Evolutionary conservation across 257 asterid genomes (phyloP), one percentile per base, ranked within the genome.

Genomic region (Plectranthus barbatus): DNA sequence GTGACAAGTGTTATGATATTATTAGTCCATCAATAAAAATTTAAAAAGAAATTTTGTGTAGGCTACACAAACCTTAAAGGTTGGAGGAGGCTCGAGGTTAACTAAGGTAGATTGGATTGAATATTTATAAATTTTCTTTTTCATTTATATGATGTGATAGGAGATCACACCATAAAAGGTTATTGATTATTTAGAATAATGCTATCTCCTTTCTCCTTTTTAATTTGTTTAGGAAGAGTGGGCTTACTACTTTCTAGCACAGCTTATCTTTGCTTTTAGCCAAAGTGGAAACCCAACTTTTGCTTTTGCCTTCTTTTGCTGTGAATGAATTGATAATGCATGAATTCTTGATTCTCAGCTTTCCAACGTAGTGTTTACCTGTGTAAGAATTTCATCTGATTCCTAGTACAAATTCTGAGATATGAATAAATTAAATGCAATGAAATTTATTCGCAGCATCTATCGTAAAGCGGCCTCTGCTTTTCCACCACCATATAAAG

Each of bases 251-350:
- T 80, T 75, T 80, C 67, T 69, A 37, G 79, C 90, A 72, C 81
- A 64, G 73, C 70, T 64, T 80, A 68, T 77, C 75, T 21, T 75
- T 64, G 51, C 76, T 78, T 72, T 74, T 73, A 36, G 69, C 18
- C 78, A 75, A 71, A 66, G 79, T 51, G 64, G 74, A 72, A 73
- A 58, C 34, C 47, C 19, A 60, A 60, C 77, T 77, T 78, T 80
- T 72, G 75, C 79, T 74, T 37, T 80, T 75, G 72, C 66, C 79
- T 75, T 74, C 65, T 70, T 80, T 75, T 74, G 67, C 81, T 75
- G 29, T 60, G 56, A 66, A 33, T 61, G 51, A 57, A 37, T 57
- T 33, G 29, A 72, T 51, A 66, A 60, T 77, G 68, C 76, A 75
- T 72, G 76, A 84, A 74, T 73, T 73, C 74, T n/a, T 56, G 62